Percentiles rank a stretch among this genome's conserved stretches.
Conservation (phyloP, 768 basidiomycete genomes). For the Podaxis mareebaensis region DNA sequence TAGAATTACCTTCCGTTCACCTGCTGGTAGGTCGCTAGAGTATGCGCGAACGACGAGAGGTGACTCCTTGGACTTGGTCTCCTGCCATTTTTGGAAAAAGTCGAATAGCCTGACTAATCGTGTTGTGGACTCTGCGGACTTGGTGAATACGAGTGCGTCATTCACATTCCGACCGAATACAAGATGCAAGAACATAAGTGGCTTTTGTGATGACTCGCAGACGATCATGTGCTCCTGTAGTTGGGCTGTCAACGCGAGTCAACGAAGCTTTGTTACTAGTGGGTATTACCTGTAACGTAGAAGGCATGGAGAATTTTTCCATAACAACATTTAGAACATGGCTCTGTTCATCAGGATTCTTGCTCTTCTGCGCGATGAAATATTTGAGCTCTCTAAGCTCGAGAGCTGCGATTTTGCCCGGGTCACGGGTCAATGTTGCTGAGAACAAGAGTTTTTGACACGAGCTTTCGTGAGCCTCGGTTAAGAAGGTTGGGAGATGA, state of each 20-base stretch:
- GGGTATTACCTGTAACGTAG: conserved; percentile 59
- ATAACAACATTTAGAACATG: conserved; percentile 56
- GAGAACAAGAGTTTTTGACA: conserved; percentile 97
- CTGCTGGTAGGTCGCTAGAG: conserved; percentile 78
- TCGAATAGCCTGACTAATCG: conserved; percentile 82
- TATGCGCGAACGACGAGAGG: conserved; percentile 64
- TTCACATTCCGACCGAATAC: conserved; percentile 59
- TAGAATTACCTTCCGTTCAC: conserved; percentile 75
- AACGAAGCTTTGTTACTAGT: neutral
- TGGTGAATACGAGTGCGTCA: conserved; percentile 93
- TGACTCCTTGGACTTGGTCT: conserved; percentile 20
- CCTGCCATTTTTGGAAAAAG: conserved; percentile 60
- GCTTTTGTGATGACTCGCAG: conserved; percentile 78
- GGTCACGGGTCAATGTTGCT: conserved; percentile 92
- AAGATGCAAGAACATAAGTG: conserved; percentile 86
- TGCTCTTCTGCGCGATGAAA: conserved; percentile 73
- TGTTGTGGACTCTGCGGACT: conserved; percentile 87
- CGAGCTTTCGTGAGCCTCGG: conserved; percentile 59
- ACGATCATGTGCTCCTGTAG: conserved; percentile 87
- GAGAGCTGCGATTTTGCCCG: conserved; percentile 86
- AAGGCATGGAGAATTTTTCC: conserved; percentile 83
- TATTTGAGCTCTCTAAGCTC: conserved; percentile 81
- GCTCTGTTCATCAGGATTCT: conserved; percentile 31
- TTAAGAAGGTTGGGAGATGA: conserved; percentile 46
- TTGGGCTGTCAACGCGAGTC: conserved; percentile 1